These are phyloP conservation scores for Mycosarcoma maydis DNA, from an alignment of 1,284 basidiomycete genomes.

Conservation along the genomic window DNA sequence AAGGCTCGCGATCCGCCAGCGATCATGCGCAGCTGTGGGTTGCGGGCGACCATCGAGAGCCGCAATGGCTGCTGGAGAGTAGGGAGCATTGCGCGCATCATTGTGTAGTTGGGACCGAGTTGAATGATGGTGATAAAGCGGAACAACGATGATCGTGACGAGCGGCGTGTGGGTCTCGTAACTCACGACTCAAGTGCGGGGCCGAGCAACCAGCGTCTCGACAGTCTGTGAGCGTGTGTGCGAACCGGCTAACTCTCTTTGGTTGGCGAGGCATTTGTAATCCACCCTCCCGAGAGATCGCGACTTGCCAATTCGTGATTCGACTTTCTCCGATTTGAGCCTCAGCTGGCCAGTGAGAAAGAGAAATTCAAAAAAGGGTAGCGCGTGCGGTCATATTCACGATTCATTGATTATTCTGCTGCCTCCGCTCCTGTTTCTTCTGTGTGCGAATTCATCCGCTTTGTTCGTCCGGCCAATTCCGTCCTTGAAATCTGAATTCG, in stretches of 20 bases:
- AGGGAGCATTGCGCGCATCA: slow-evolving; percentile 42
- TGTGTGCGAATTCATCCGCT: neutral
- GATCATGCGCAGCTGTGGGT: slow-evolving; percentile 56
- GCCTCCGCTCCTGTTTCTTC: too few species aligned
- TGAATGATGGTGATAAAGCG: neutral
- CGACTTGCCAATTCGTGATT: neutral
- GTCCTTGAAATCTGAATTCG: slow-evolving; percentile 7
- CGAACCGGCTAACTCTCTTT: slow-evolving; percentile 2
- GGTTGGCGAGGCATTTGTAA: slow-evolving; percentile 20
- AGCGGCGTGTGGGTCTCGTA: neutral
- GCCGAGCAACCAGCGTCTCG: neutral
- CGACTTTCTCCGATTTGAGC: slow-evolving; percentile 25
- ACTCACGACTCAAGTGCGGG: slow-evolving; percentile 13
- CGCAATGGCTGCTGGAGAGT: slow-evolving; percentile 49
- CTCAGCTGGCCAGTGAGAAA: neutral
- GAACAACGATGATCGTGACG: neutral
- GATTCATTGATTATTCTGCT: too few species aligned
- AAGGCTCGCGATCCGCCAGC: slow-evolving; percentile 51
- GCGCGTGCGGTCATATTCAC: too few species aligned
- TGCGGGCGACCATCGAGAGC: slow-evolving; percentile 48
- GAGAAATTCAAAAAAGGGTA: neutral
- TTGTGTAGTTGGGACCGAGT: neutral
- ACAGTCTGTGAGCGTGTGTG: slow-evolving; percentile 1
- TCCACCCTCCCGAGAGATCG: slow-evolving; percentile 8
- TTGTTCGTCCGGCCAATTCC: slow-evolving; percentile 37